These are phyloP conservation scores for Chamaecrista fasciculata DNA, from an alignment of 306 rosid species.

Conservation along the genomic window DNA sequence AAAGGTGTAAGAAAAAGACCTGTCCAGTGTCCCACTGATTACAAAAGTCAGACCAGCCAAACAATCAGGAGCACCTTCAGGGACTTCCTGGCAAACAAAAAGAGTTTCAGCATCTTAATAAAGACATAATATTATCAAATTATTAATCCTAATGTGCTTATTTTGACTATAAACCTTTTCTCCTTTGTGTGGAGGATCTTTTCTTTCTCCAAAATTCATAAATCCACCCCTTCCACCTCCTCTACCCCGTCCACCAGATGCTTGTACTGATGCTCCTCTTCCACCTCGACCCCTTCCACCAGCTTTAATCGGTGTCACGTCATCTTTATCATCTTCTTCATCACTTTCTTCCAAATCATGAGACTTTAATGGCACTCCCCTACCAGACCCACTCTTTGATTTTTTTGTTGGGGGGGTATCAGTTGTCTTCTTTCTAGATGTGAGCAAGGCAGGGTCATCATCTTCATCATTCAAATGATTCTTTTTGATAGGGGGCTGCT, in stretches of 20 bases:
- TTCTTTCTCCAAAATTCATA: conserved; percentile 94
- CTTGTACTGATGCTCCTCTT: conserved; percentile 54
- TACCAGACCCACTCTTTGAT: conserved; percentile 66
- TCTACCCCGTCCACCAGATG: conserved; percentile 86
- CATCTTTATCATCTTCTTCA: conserved; percentile 52
- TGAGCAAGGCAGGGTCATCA: conserved; percentile 43
- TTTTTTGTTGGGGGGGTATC: conserved; percentile 66
- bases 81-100: conserved; percentile 73
- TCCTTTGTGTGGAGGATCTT: conserved; percentile 96
- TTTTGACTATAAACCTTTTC: conserved; percentile 66
- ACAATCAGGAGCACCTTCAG: conserved; percentile 91
- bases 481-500: conserved; percentile 46
- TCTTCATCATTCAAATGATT: conserved; percentile 42
- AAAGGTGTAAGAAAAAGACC: conserved; percentile 40
- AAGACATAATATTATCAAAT: conserved; percentile 2
- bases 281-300: conserved; percentile 85
- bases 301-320: conserved; percentile 45
- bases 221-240: conserved; percentile 92
- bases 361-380: conserved; percentile 52
- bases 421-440: conserved; percentile 44
- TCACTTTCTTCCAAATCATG: conserved; percentile 53
- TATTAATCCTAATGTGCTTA: conserved; percentile 15
- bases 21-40: conserved; percentile 96
- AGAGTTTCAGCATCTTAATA: conserved; percentile 25
- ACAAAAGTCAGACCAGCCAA: conserved; percentile 86